Evolutionary conservation across 1,139 yeast genomes (phyloP), one percentile per base, ranked within the genome.

Genomic region (Arxiozyma telluris): DNA sequence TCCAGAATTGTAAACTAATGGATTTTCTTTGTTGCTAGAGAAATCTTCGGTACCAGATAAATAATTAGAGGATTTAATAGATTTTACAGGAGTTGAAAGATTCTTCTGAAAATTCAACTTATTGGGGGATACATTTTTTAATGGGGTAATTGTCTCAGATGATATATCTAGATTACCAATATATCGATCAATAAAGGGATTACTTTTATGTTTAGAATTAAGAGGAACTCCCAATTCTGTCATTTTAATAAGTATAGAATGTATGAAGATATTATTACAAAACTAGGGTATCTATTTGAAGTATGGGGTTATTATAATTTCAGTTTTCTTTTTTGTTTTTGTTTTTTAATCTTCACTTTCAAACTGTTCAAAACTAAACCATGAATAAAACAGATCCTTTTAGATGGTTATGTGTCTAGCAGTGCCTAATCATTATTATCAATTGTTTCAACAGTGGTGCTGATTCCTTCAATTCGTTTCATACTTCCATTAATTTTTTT

Each of bases 141-240:
- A 59, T 4, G 67, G 58, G 0, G 69, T 61, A 6, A 57, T 22
- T 8, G 61, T 58, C 44, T 54, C 56, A 47, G 63, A 47, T 4
- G 59, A 58, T 1, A 54, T 49, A 8, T 59, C 55, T 11, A 64
- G 34, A 22, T 53, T 64, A 41, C 64, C 60, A 46, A 67, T 54
- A 54, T 68, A 68, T 47, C 68, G 62, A 23, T 63, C 60, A 34
- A 67, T 44, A 41, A 60, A 63, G 5, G 64, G 55, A 53, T 61
- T 62, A 27, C n/a, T 30, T 30, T 52, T 53, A n/a, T 51, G 50
- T 1, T 55, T 43, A 22, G 56, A 53, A 9, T 51, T 53, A 3
- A 63, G 63, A 20, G 64, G 54, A 9, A 58, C 57, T 23, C 47
- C 23, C 34, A 54, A 39, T 5, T 54, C 52, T 4, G 55, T 44